Base-by-base conservation (phyloP, 140 eudicot genomes). In the Flaveria floridana region DNA sequence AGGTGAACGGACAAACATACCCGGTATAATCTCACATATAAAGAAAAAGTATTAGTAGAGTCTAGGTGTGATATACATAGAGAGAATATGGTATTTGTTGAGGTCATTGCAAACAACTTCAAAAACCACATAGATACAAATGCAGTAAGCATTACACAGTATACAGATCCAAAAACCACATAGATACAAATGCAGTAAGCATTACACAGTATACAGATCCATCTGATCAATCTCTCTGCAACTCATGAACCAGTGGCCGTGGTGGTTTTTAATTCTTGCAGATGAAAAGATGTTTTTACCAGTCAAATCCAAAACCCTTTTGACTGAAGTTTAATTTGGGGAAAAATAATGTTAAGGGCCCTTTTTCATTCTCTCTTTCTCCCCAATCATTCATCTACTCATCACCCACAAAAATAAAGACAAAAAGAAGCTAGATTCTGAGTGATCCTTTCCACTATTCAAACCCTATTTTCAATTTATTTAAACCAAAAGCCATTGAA, bases 371-470 rank as follows among this genome's bases (percentile, higher is more conserved):
- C 30, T 68, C 44, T 66, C 72, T 78, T 34, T 78, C 77, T 78
- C 47, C 78, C 65, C 83, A 79, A 79, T 79, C 79, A 79, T 79
- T 64, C 78, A 72, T 65, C 69, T 18, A 73, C 30, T 79, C 83
- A 79, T 72, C 65, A 56, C 74, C 74, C 76, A 34, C 41, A 34
- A 34, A 34, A 34, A 34, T 6, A 34, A 5, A 34, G 8, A 34
- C 41, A 34, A 34, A 34, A 34, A 34, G 41, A 34, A 34, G 41
- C 41, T 34, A 34, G 41, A 34, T 34, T 34, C 41, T 34, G 41
- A 34, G 41, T 34, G 41, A 34, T 34, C 41, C 41, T 34, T 34
- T 34, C 41, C 41, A 34, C 6, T 34, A 34, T 34, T 34, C 41
- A 34, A 34, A 5, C 41, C 41, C 41, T 65, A 26, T 65, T 62